Conservation (phyloP, 2,329 filamentous ascomycete species). For the Sporothrix dimorphospora region DNA sequence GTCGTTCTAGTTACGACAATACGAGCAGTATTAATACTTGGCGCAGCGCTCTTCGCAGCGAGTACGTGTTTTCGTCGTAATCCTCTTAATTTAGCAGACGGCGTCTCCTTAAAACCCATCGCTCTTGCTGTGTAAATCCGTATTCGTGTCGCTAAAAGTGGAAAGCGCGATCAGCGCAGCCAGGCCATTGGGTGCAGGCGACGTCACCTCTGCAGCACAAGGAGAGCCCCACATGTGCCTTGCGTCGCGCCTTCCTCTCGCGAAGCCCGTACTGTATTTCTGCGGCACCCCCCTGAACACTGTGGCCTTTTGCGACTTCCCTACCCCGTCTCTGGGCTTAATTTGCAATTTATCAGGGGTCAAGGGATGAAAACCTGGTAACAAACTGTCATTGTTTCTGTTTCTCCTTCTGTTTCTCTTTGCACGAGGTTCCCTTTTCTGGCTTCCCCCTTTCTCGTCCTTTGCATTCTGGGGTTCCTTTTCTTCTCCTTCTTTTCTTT, state of each 20-base stretch:
- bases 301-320: conserved; percentile 28
- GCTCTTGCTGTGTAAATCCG: background rate
- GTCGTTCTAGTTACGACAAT: background rate
- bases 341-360: conserved; percentile 27
- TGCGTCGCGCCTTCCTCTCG: conserved; percentile 23
- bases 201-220: conserved; percentile 26
- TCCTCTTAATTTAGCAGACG: background rate
- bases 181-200: conserved; percentile 14
- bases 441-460: background rate
- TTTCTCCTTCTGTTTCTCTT: background rate
- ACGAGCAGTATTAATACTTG: background rate
- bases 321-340: background rate
- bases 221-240: conserved; percentile 17
- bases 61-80: conserved; percentile 15
- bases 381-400: conserved; percentile 20
- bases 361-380: conserved; percentile 21
- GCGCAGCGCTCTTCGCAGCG: background rate
- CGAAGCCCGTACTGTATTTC: background rate
- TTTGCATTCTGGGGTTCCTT: background rate
- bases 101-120: background rate
- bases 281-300: conserved; percentile 24
- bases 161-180: conserved; percentile 26
- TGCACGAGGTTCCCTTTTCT: conserved; percentile 2
- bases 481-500: background rate
- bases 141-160: conserved; percentile 13